Percentiles rank a stretch among this genome's conserved stretches.
Conservation (phyloP, 768 basidiomycete species). For the Gymnopilus junonius region DNA sequence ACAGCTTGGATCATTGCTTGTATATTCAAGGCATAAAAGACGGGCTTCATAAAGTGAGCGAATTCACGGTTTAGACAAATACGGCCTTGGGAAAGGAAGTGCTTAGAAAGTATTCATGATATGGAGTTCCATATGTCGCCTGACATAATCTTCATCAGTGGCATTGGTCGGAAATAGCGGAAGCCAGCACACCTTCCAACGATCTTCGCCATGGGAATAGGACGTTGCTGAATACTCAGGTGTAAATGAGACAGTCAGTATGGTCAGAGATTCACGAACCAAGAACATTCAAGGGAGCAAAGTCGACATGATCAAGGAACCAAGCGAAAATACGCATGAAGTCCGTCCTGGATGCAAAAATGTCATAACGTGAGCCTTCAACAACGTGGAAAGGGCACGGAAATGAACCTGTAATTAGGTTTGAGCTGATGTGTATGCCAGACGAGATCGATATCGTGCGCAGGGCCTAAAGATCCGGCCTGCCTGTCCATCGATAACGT, state of each 20-base stretch:
- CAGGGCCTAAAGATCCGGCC: not conserved
- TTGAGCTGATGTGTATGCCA: not conserved
- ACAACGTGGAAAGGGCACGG: not conserved
- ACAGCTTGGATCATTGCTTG: not conserved
- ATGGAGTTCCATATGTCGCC: not conserved
- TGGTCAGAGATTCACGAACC: not conserved
- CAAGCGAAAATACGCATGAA: not conserved
- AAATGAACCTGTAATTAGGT: not conserved
- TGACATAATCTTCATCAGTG: not conserved
- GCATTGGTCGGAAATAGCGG: not conserved
- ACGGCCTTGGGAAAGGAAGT: not conserved
- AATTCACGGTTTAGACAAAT: not conserved
- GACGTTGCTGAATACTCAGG: not conserved
- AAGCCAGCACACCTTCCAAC: not conserved
- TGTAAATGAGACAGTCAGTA: too few relatives aligned
- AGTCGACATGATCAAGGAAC: not conserved
- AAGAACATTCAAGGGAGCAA: not conserved
- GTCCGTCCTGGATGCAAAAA: not conserved
- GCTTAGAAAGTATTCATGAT: not conserved
- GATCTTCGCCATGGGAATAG: not conserved
- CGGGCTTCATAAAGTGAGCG: too few relatives aligned
- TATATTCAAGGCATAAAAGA: not conserved
- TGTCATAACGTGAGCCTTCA: not conserved
- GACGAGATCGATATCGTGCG: not conserved
- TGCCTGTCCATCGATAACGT: not conserved